phyloP scores from a whole-genome alignment of 441 rosid genomes.

The Arabidopsis hybrid region DNA sequence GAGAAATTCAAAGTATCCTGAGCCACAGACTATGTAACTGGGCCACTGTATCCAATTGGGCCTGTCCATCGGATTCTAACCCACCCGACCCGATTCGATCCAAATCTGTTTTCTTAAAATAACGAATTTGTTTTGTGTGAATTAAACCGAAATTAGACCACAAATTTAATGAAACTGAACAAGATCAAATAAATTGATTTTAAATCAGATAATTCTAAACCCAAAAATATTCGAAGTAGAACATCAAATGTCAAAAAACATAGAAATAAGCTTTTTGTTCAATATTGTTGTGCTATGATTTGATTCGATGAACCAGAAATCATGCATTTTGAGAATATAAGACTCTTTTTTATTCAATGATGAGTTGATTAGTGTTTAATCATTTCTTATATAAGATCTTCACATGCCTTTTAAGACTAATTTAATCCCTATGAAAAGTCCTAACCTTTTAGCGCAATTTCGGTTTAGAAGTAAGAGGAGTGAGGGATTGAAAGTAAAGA shows the following conservation, averaged over 20 bases:
- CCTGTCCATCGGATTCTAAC: background rate
- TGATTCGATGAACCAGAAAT: slow-evolving; percentile 12
- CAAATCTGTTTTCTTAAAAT: background rate
- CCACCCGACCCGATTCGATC: slow-evolving; percentile 2
- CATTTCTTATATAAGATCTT: slow-evolving; percentile 20
- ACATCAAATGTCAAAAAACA: background rate
- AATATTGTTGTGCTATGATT: slow-evolving; percentile 1
- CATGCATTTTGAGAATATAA: background rate
- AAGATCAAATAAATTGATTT: too few relatives aligned
- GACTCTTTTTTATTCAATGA: slow-evolving; percentile 25
- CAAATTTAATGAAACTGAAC: background rate
- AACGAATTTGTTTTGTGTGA: background rate
- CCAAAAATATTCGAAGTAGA: too few relatives aligned
- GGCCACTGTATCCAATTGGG: background rate
- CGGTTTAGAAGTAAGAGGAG: slow-evolving; percentile 21
- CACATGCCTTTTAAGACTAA: slow-evolving; percentile 26
- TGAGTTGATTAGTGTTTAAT: slow-evolving; percentile 32
- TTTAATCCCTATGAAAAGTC: slow-evolving; percentile 27
- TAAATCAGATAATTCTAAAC: too few relatives aligned
- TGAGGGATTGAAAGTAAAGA: slow-evolving; percentile 1
- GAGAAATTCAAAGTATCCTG: background rate
- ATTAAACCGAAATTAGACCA: too few relatives aligned
- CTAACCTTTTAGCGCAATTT: slow-evolving; percentile 6
- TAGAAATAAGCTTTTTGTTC: background rate
- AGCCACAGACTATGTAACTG: slow-evolving; percentile 37